phyloP scores from a whole-genome alignment of 768 basidiomycete species.

The Vararia minispora region DNA sequence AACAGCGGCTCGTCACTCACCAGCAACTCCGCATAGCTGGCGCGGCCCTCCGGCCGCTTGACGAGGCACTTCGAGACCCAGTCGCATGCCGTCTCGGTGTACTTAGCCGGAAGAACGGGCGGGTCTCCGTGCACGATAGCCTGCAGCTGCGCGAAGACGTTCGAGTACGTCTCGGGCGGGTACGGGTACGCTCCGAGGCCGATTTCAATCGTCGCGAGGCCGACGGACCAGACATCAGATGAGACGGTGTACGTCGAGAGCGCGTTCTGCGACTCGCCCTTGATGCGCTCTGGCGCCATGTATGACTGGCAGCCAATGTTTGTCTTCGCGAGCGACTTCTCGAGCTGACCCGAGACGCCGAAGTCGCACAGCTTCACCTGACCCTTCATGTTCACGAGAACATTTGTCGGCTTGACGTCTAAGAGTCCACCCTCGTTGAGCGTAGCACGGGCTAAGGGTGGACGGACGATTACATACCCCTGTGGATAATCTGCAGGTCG shows the following conservation, averaged over 20 bases:
- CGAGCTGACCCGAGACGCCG: slow-evolving; percentile 96
- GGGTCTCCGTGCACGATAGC: slow-evolving; percentile 95
- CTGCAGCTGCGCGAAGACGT: slow-evolving; percentile 94
- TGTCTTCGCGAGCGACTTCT: slow-evolving; percentile 92
- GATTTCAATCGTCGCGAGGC: slow-evolving; percentile 88
- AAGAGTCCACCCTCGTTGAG: neutral
- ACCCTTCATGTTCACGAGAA: slow-evolving; percentile 82
- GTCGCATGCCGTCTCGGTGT: slow-evolving; percentile 59
- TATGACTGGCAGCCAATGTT: slow-evolving; percentile 99
- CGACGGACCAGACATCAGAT: slow-evolving; percentile 96
- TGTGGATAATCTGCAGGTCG: slow-evolving; percentile 77
- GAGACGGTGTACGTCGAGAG: slow-evolving; percentile 89
- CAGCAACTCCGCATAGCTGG: slow-evolving; percentile 76
- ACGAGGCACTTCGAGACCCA: slow-evolving; percentile 75
- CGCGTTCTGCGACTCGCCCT: slow-evolving; percentile 83
- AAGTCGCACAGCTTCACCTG: slow-evolving; percentile 95
- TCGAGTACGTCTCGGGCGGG: slow-evolving; percentile 93
- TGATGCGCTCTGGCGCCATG: slow-evolving; percentile 98
- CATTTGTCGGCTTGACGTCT: slow-evolving; percentile 94
- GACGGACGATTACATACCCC: slow-evolving; percentile 30
- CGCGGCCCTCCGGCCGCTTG: slow-evolving; percentile 70
- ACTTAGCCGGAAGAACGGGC: slow-evolving; percentile 69
- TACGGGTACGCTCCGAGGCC: slow-evolving; percentile 89
- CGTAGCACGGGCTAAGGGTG: neutral
- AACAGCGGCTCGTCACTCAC: slow-evolving; percentile 27